Conservation (phyloP, 148 eudicot species). For the Gaultheria prostrata region DNA sequence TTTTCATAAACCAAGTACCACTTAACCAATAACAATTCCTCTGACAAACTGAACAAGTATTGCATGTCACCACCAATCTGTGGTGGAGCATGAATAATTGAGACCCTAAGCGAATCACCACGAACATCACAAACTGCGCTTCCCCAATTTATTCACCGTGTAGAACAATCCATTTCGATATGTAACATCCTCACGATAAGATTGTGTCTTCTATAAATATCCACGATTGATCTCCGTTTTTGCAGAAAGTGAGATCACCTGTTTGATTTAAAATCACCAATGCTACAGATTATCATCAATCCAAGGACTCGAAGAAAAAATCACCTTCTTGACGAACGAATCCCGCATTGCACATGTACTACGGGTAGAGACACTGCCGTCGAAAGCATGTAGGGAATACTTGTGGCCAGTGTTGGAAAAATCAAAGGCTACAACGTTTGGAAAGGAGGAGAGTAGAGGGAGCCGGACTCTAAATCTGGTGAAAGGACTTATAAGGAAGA, state of each 20-base stretch:
- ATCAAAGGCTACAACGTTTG: slow-evolving; percentile 49
- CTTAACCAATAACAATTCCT: slow-evolving; percentile 41
- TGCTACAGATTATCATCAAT: slow-evolving; percentile 29
- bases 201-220: slow-evolving; percentile 32
- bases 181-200: slow-evolving; percentile 59
- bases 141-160: slow-evolving; percentile 53
- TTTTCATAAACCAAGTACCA: slow-evolving; percentile 39
- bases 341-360: slow-evolving; percentile 57
- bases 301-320: slow-evolving; percentile 53
- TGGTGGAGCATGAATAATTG: slow-evolving; percentile 22
- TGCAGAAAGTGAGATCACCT: slow-evolving; percentile 58
- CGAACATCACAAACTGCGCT: slow-evolving; percentile 43
- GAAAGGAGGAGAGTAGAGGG: slow-evolving; percentile 58
- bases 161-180: slow-evolving; percentile 46
- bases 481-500: slow-evolving; percentile 60
- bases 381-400: slow-evolving; percentile 31
- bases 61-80: slow-evolving; percentile 52
- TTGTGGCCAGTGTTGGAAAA: slow-evolving; percentile 53
- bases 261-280: slow-evolving; percentile 41
- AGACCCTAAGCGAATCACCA: slow-evolving; percentile 21
- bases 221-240: slow-evolving; percentile 49
- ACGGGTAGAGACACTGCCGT: slow-evolving; percentile 20
- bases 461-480: slow-evolving; percentile 36
- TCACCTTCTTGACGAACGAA: slow-evolving; percentile 46
- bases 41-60: slow-evolving; percentile 45